phyloP scores from a whole-genome alignment of 192 early-diverging fungal species.

The Coemansia sp. region DNA sequence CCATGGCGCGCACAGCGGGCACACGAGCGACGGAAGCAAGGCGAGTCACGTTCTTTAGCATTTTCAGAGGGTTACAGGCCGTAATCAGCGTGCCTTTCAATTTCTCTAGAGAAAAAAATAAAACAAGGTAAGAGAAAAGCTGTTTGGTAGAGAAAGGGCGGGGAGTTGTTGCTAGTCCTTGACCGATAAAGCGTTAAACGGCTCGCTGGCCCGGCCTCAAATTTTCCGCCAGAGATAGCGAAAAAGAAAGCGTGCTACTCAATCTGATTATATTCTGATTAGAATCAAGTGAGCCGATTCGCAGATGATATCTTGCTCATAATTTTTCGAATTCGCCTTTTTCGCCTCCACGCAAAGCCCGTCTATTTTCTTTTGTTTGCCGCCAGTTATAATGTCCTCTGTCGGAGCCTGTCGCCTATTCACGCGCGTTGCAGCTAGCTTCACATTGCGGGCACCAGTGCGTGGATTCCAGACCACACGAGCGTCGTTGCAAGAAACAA shows the following conservation, averaged over 20 bases:
- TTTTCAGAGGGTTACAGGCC: conserved; percentile 42
- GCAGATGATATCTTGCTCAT: not conserved
- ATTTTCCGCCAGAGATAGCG: conserved; percentile 11
- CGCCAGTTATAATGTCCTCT: conserved; percentile 11
- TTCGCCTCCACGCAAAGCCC: not conserved
- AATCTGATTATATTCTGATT: not conserved
- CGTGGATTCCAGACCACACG: conserved; percentile 6
- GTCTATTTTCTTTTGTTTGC: conserved; percentile 1
- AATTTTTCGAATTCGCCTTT: not conserved
- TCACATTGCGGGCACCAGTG: not conserved
- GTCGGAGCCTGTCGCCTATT: conserved; percentile 6
- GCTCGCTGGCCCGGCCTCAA: not conserved
- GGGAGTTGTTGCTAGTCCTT: not conserved
- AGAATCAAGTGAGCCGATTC: not conserved
- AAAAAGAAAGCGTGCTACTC: not conserved
- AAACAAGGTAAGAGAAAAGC: conserved; percentile 18
- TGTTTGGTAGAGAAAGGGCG: not conserved
- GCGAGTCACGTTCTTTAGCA: conserved; percentile 58
- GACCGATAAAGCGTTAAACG: conserved; percentile 1
- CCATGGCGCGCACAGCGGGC: conserved; percentile 50
- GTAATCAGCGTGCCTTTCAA: conserved; percentile 26
- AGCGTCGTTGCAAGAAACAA: not conserved
- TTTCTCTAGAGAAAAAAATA: conserved; percentile 21
- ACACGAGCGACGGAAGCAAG: conserved; percentile 49
- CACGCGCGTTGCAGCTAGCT: not conserved